These are phyloP conservation scores for Ensete ventricosum DNA, from an alignment of 176 grass and related monocot genomes.

Conservation along the genomic window DNA sequence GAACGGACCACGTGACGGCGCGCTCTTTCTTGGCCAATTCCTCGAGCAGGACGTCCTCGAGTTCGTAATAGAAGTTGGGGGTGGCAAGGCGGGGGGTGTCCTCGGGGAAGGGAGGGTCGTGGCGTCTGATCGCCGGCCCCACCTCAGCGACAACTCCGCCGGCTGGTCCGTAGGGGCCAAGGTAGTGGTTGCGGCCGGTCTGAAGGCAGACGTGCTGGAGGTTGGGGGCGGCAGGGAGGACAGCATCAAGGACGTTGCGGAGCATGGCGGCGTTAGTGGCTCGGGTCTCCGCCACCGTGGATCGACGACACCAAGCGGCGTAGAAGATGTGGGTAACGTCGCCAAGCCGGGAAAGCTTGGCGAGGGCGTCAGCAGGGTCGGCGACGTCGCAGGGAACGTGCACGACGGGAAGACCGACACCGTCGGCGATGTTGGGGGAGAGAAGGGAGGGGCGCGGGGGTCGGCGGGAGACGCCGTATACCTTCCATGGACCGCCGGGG, in stretches of 20 bases:
- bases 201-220: slow-evolving; percentile 69
- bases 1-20: slow-evolving; percentile 49
- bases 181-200: slow-evolving; percentile 62
- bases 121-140: background rate
- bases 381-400: slow-evolving; percentile 49
- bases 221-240: slow-evolving; percentile 33
- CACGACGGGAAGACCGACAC: slow-evolving; percentile 14
- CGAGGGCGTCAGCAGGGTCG: slow-evolving; percentile 30
- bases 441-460: slow-evolving; percentile 29
- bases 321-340: slow-evolving; percentile 68
- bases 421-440: background rate
- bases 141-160: background rate
- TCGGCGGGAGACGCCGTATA: slow-evolving; percentile 35
- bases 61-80: slow-evolving; percentile 58
- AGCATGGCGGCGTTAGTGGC: slow-evolving; percentile 43
- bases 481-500: slow-evolving; percentile 53
- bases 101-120: slow-evolving; percentile 47
- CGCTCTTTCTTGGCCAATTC: slow-evolving; percentile 31
- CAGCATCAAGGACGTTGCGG: slow-evolving; percentile 48
- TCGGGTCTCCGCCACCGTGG: slow-evolving; percentile 33
- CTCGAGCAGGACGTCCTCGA: slow-evolving; percentile 43
- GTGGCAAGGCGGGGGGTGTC: slow-evolving; percentile 33
- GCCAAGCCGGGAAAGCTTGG: slow-evolving; percentile 32
- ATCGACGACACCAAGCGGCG: slow-evolving; percentile 23
- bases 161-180: slow-evolving; percentile 33